Evolutionary conservation across 73 alveolate species (phyloP), one percentile per base, ranked within the genome.

Genomic region (Tetrahymena elliotti): DNA sequence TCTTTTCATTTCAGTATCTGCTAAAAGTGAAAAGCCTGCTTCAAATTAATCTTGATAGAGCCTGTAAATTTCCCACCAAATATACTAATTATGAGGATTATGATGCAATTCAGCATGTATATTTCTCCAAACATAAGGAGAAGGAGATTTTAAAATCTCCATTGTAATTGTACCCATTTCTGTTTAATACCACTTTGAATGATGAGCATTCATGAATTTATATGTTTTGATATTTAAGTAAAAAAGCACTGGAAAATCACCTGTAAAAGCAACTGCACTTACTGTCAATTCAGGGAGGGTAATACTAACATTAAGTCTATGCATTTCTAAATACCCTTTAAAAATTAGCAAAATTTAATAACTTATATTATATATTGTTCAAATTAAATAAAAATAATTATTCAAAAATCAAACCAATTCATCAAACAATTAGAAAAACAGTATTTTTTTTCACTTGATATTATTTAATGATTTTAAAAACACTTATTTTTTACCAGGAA

Each of bases 121-220:
- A 83, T 94, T 94, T 83, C 93, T 94, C 96, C 96, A 94, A 37
- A 94, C 92, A 83, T 94, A 94, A n/a, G 96, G 96, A 7, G 96
- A 40, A 20, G 96, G 96, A 37, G 93, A 83, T 37, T 94, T 94
- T 22, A 94, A 40, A 16, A 94, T 83, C 38, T 94, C 96, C 36
- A 94, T n/a, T 10, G 54, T 83, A 4, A 94, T 83, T 31, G 92
- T 39, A 9, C 96, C 96, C 93, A 83, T 83, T 39, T 94, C 96
- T 27, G 93, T 93, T 35, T 83, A 38, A 22, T 82, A 16, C 54
- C 37, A 33, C 54, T 94, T 84, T 24, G 37, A 83, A 13, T 38
- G 35, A 84, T 34, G 92, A 6, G 96, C 94, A 94, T 94, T 94
- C 96, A 94, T 36, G 38, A 94, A 94, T 33, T 94, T 94, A 94